Evolutionary conservation across 768 basidiomycete genomes (phyloP).

Genomic region (Leccinum longicurvipes): DNA sequence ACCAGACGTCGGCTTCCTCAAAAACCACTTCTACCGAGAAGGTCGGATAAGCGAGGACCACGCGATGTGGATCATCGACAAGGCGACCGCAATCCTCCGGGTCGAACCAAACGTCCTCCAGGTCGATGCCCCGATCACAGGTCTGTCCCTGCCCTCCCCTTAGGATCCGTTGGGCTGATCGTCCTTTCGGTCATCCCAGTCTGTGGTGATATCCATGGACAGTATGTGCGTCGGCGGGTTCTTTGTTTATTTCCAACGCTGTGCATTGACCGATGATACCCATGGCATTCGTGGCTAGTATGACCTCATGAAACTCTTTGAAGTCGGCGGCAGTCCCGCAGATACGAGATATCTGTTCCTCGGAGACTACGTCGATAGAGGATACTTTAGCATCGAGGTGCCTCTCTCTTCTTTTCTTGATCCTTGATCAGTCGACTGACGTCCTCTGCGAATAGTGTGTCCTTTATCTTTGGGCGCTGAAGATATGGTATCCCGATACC

Average conservation of each 20-base stretch:
- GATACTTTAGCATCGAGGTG: conserved; percentile 92
- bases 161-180: background rate
- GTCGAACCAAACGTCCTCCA: conserved; percentile 87
- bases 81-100: conserved; percentile 78
- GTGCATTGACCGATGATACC: conserved; percentile 16
- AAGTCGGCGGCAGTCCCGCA: conserved; percentile 92
- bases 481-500: conserved; percentile 99
- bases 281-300: conserved; percentile 46
- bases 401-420: conserved; percentile 7
- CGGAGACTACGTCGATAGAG: conserved; percentile 91
- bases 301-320: conserved; percentile 93
- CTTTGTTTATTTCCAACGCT: conserved; percentile 3
- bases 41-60: conserved; percentile 92
- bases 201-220: conserved; percentile 97
- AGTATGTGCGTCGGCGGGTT: conserved; percentile 71
- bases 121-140: conserved; percentile 97
- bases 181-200: conserved; percentile 44
- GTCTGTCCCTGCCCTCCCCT: conserved; percentile 36
- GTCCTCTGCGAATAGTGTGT: conserved; percentile 64
- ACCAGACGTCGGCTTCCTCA: conserved; percentile 93
- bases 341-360: conserved; percentile 91
- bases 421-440: background rate
- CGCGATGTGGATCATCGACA: conserved; percentile 89
- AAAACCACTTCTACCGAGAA: conserved; percentile 98
- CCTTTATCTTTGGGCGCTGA: conserved; percentile 94